A percentile compares a stretch with the other conserved stretches of the same genome.
Evolutionary conservation across 352 stramenopile genomes (phyloP).

Genomic region (Elongisporangium senticosum): DNA sequence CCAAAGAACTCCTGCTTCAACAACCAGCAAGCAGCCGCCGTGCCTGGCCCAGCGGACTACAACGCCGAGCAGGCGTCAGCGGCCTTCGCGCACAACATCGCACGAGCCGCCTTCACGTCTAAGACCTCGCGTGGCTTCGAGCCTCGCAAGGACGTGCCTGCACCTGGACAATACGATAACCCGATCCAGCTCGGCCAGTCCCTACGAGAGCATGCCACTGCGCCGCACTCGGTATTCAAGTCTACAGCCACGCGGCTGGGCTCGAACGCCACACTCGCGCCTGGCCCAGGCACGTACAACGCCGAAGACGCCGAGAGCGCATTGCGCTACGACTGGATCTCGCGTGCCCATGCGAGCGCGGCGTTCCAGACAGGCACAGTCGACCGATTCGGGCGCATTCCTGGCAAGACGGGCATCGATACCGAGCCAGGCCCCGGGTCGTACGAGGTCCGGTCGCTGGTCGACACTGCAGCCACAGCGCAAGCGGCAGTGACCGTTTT

Average conservation of each 20-base stretch:
- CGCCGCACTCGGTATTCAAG: conserved; percentile 54
- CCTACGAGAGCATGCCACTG: conserved; percentile 11
- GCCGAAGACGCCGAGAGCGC: conserved; percentile 53
- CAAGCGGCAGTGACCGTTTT: conserved; percentile 24
- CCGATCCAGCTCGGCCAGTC: conserved; percentile 37
- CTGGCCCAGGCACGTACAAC: conserved; percentile 64
- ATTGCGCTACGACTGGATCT: conserved; percentile 62
- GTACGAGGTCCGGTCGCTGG: conserved; percentile 32
- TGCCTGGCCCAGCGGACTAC: conserved; percentile 50
- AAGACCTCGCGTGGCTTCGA: conserved; percentile 53
- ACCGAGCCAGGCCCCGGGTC: conserved; percentile 50
- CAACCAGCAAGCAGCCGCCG: conserved; percentile 20
- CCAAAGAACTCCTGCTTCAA: conserved; percentile 14
- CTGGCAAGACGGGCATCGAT: conserved; percentile 30
- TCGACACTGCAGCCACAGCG: conserved; percentile 8
- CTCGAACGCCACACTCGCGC: conserved; percentile 22
- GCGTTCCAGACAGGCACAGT: conserved; percentile 45
- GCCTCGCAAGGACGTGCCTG: conserved; percentile 34
- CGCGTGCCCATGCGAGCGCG: conserved; percentile 51
- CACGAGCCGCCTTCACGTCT: conserved; percentile 55
- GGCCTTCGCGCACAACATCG: conserved; percentile 44
- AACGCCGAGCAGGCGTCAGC: conserved; percentile 32
- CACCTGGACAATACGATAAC: conserved; percentile 70
- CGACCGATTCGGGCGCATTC: conserved; percentile 52
- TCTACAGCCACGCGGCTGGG: conserved; percentile 54